These are phyloP conservation scores for Penicillium soppii DNA, from an alignment of 495 filamentous ascomycete species.

Conservation along the genomic window DNA sequence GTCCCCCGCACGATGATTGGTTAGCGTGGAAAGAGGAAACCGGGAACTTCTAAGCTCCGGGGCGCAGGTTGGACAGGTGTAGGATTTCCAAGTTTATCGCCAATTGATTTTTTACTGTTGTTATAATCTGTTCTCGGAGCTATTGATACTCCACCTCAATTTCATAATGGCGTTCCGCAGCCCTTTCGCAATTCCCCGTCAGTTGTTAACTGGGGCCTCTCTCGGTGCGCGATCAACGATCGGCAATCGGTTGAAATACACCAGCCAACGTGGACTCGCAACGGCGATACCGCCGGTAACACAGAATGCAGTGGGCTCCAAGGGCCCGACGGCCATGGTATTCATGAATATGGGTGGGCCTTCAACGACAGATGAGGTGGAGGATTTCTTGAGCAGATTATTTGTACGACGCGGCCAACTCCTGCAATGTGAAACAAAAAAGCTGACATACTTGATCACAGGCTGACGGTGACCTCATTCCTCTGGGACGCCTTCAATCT, in stretches of 20 bases:
- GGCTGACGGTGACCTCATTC: slow-evolving; percentile 94
- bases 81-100: neutral
- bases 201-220: slow-evolving; percentile 27
- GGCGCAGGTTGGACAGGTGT: neutral
- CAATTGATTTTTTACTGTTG: no score
- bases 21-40: neutral
- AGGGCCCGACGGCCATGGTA: slow-evolving; percentile 89
- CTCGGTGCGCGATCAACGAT: slow-evolving; percentile 19
- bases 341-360: slow-evolving; percentile 99
- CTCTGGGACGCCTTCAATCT: slow-evolving; percentile 86
- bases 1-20: slow-evolving; percentile 28
- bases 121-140: neutral
- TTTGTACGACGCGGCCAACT: slow-evolving; percentile 61
- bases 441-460: slow-evolving; percentile 27
- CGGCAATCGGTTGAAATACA: slow-evolving; percentile 23
- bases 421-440: neutral
- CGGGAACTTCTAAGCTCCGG: neutral
- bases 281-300: slow-evolving; percentile 73
- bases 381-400: slow-evolving; percentile 85
- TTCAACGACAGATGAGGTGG: slow-evolving; percentile 82
- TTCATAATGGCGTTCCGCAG: slow-evolving; percentile 38
- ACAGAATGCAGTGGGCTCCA: slow-evolving; percentile 60
- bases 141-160: neutral
- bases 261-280: slow-evolving; percentile 48
- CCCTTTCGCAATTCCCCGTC: slow-evolving; percentile 30